Evolutionary conservation across 129 eudicot genomes (phyloP), one percentile per base, ranked within the genome.

Genomic region (Logfia minima): DNA sequence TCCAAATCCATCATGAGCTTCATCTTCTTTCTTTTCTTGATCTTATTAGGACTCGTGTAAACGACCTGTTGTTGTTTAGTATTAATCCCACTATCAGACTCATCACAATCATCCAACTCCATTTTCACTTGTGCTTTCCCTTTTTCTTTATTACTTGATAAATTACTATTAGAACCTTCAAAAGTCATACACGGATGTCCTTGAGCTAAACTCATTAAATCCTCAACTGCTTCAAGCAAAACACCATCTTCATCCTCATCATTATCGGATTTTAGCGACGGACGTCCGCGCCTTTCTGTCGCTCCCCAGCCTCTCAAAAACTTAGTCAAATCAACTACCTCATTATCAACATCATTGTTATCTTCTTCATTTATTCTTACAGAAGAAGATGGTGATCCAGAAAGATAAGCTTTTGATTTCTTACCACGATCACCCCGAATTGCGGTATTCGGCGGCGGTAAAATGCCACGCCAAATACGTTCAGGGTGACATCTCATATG

Each of bases 401-500:
- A 39, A 66, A 6, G 55, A 48, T 48, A 48, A 14, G 1, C 1
- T 48, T 48, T 48, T 14, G 55, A 48, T 14, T 11, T 14, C 31
- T 23, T 23, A 60, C 63, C 19, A 10, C 14, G 28, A 19, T 7
- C 11, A 6, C 32, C 65, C 29, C 0, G 13, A 29, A 23, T 28
- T 19, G 2, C 67, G 1, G 2, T 29, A 63, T 28, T 14, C 0
- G 80, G 79, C 2, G 93, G 92, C 0, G 92, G 96, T 1, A 66
- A 65, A 78, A 87, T 85, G 4, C 95, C 92, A 19, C 90, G 78
- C 91, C 90, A 89, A 8, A 75, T 72, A 26, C 97, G 82, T 67
- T 91, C 92, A 0, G 97, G 97, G 24, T 92, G 97, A 67, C 85
- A 84, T 72, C 95, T 85, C 95, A 92, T 82, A 41, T 92, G 97